phyloP scores from a whole-genome alignment of 2,329 filamentous ascomycete species.

The Fusarium sp. region DNA sequence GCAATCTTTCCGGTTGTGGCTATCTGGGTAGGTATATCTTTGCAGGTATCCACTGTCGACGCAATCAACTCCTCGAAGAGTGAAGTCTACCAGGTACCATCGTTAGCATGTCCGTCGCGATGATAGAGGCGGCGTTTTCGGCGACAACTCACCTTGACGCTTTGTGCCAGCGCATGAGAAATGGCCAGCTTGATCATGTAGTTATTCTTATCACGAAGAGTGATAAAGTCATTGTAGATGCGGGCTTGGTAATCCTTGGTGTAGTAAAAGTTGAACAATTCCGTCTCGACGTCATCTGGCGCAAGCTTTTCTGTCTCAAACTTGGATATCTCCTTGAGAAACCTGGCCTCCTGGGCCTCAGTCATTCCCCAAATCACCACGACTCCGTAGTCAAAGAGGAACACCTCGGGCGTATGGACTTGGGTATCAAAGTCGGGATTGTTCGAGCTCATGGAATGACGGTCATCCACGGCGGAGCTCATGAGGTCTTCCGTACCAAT shows the following conservation, averaged over 20 bases:
- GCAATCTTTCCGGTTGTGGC: constrained; percentile 93
- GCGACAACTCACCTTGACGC: constrained; percentile 79
- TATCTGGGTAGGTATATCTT: constrained; percentile 93
- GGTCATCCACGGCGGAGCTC: constrained; percentile 54
- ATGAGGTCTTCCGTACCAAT: constrained; percentile 53
- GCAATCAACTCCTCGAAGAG: constrained; percentile 97
- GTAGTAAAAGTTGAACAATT: constrained; percentile 99
- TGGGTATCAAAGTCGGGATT: constrained; percentile 86
- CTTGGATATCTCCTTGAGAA: constrained; percentile 93
- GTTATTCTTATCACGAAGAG: constrained; percentile 91
- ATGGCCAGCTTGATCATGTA: constrained; percentile 99
- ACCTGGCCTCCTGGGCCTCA: constrained; percentile 87
- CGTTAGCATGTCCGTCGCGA: constrained; percentile 35
- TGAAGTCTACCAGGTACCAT: constrained; percentile 75
- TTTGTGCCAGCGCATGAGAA: constrained; percentile 94
- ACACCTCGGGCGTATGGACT: constrained; percentile 94
- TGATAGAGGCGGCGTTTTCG: not conserved
- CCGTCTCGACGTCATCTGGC: constrained; percentile 91
- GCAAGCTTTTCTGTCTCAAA: constrained; percentile 94
- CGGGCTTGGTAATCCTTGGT: constrained; percentile 97
- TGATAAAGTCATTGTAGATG: constrained; percentile 99
- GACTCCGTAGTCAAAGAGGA: constrained; percentile 97
- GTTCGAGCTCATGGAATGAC: constrained; percentile 59
- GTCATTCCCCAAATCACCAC: constrained; percentile 99
- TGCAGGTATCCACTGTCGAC: constrained; percentile 92